Conservation (phyloP, 192 early-diverging fungal genomes). For the Gonapodya sp. region DNA sequence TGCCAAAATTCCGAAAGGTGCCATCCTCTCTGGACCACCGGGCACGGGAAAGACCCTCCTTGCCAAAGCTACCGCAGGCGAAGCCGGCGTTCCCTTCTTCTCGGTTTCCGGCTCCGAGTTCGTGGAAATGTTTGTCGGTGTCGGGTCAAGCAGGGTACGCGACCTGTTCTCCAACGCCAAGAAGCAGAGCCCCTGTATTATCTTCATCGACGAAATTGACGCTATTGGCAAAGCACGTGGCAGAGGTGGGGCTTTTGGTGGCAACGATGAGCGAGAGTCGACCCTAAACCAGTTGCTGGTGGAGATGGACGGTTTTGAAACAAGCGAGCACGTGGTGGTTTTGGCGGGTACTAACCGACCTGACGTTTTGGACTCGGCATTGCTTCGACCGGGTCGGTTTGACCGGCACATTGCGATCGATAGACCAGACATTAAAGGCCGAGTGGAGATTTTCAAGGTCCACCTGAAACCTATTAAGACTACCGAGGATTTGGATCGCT, state of each 20-base stretch:
- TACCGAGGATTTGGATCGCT: constrained; percentile 57
- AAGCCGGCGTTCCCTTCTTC: constrained; percentile 95
- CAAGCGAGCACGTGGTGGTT: constrained; percentile 83
- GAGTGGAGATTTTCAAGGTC: constrained; percentile 92
- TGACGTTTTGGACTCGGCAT: constrained; percentile 90
- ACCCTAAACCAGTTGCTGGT: constrained; percentile 97
- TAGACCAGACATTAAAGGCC: constrained; percentile 91
- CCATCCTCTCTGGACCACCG: constrained; percentile 75
- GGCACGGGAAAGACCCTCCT: constrained; percentile 94
- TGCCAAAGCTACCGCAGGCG: constrained; percentile 98
- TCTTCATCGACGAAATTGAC: constrained; percentile 99
- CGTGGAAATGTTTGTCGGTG: constrained; percentile 99
- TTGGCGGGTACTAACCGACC: constrained; percentile 96
- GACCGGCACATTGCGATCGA: constrained; percentile 98
- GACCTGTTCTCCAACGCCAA: constrained; percentile 96
- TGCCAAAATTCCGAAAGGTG: constrained; percentile 98
- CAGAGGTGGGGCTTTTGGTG: constrained; percentile 61
- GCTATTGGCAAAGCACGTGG: constrained; percentile 97
- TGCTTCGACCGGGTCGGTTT: constrained; percentile 95
- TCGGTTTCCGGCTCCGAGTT: constrained; percentile 99
- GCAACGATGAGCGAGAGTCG: constrained; percentile 95
- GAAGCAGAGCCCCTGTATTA: constrained; percentile 95
- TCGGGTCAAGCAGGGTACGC: constrained; percentile 83
- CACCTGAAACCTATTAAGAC: constrained; percentile 90
- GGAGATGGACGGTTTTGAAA: constrained; percentile 97